Evolutionary conservation across 768 basidiomycete species (phyloP), one percentile per base, ranked within the genome.

Genomic region (Boletus coccyginus): DNA sequence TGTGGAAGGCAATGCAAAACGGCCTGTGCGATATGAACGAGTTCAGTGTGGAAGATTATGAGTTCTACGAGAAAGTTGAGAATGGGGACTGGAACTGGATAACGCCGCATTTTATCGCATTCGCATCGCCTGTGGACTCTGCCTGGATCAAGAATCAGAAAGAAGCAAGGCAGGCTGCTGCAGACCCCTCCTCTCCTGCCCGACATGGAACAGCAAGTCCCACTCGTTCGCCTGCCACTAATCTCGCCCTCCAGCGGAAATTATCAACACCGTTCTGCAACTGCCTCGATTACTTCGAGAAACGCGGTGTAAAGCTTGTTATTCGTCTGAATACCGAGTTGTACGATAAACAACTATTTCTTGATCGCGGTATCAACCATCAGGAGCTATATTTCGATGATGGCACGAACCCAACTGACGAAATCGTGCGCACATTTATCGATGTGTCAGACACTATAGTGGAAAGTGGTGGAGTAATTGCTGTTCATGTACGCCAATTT

Each of bases 21-120:
- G 87, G 89, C 13, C 79, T 99, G 1, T 93, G 91, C 73, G 96
- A 98, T 64, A 88, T 96, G 81, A 91, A 93, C 68, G 90, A 92
- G 62, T 98, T 98, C 73, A 90, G 86, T 66, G 84, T 94, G 44
- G 88, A 90, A 58, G 94, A 95, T 59, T 98, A 98, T 69, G 92
- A 94, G 71, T 88, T 78, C 69, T 96, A 94, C 70, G 95, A 98
- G 70, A 94, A 94, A 73, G 94, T 95, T 42, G 92, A 94, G 73
- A 93, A 94, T 66, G 90, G 92, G 14, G 94, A 95, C 70, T 94
- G 93, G 90, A 96, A 96, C 66, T 95, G 92, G 92, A 80, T 94
- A 73, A 92, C 92, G 0, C 91, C 92, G 2, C 82, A 88, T 60
- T 94, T 94, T 66, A 89, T 98, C 63, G 94, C 95, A 12, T 96